phyloP scores from a whole-genome alignment of 1,139 yeast genomes.

The Spencermartinsiella ligniputridi region DNA sequence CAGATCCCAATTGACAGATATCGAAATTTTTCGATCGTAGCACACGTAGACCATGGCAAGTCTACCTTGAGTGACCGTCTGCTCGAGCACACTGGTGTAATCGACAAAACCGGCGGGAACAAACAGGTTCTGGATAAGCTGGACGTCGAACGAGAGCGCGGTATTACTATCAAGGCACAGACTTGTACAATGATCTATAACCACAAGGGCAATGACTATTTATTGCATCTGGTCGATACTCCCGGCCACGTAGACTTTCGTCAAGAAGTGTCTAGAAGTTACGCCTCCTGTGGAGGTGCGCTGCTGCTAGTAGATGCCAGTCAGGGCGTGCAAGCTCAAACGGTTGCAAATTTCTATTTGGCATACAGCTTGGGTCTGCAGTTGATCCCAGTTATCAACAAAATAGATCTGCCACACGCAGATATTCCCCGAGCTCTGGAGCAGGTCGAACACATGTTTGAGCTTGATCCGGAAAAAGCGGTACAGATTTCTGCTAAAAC shows the following conservation, averaged over 20 bases:
- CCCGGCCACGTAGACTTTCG: slow-evolving; percentile 98
- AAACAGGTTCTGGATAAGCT: slow-evolving; percentile 88
- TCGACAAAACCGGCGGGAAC: slow-evolving; percentile 66
- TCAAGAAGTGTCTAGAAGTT: slow-evolving; percentile 87
- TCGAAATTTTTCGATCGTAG: slow-evolving; percentile 89
- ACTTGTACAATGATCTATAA: slow-evolving; percentile 89
- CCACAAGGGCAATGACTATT: slow-evolving; percentile 66
- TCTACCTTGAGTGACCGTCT: slow-evolving; percentile 86
- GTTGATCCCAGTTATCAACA: slow-evolving; percentile 84
- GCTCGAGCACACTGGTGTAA: slow-evolving; percentile 83
- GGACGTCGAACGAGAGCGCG: slow-evolving; percentile 96
- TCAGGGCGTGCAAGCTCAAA: slow-evolving; percentile 97
- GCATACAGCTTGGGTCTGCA: slow-evolving; percentile 84
- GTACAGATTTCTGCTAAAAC: slow-evolving; percentile 90
- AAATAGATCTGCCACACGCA: slow-evolving; percentile 86
- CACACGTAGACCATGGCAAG: slow-evolving; percentile 98
- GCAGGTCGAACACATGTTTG: slow-evolving; percentile 81
- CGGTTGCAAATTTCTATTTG: slow-evolving; percentile 89
- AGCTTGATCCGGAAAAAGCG: slow-evolving; percentile 67
- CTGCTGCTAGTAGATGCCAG: slow-evolving; percentile 85
- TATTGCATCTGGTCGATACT: slow-evolving; percentile 88
- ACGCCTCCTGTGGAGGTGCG: slow-evolving; percentile 97
- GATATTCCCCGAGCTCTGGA: slow-evolving; percentile 76
- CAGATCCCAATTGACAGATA: slow-evolving; percentile 77
- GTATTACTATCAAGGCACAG: slow-evolving; percentile 95